Percentiles rank a stretch among this genome's conserved stretches.
phyloP scores from a whole-genome alignment of 2,329 filamentous ascomycete species.

The Cordyceps tenuipes region DNA sequence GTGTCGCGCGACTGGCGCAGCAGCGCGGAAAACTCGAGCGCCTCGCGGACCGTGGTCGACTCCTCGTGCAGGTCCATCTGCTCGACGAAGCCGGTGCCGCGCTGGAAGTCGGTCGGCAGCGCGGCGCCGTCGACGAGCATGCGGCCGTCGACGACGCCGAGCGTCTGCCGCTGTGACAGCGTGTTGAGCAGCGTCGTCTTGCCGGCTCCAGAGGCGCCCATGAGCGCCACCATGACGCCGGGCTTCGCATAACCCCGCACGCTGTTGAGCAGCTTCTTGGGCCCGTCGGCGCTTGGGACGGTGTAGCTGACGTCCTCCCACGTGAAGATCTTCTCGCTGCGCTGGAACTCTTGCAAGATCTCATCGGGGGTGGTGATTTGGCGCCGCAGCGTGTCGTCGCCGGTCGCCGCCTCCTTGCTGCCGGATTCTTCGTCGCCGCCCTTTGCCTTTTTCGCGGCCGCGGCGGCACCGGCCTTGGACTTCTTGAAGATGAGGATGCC shows the following conservation, averaged over 20 bases:
- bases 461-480: slow-evolving; percentile 50
- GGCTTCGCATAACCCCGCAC: slow-evolving; percentile 74
- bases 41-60: slow-evolving; percentile 58
- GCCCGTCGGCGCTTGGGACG: slow-evolving; percentile 41
- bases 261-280: slow-evolving; percentile 29
- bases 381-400: slow-evolving; percentile 17
- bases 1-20: slow-evolving; percentile 53
- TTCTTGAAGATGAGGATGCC: slow-evolving; percentile 66
- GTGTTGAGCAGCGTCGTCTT: slow-evolving; percentile 80
- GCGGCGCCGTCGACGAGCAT: slow-evolving; percentile 71
- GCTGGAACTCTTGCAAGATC: slow-evolving; percentile 38
- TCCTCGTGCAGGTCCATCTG: slow-evolving; percentile 62
- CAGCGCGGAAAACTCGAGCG: slow-evolving; percentile 56
- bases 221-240: slow-evolving; percentile 69
- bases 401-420: slow-evolving; percentile 20
- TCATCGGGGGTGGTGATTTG: slow-evolving; percentile 22
- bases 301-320: slow-evolving; percentile 65
- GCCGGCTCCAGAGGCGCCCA: slow-evolving; percentile 74
- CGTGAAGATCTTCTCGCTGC: slow-evolving; percentile 59
- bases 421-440: slow-evolving; percentile 23
- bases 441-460: slow-evolving; percentile 17
- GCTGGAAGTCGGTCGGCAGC: slow-evolving; percentile 67
- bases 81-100: slow-evolving; percentile 63
- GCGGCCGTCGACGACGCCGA: slow-evolving; percentile 68
- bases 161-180: slow-evolving; percentile 60